Evolutionary conservation across 2,329 filamentous ascomycete genomes (phyloP).

Genomic region (Colletotrichum abscissum): DNA sequence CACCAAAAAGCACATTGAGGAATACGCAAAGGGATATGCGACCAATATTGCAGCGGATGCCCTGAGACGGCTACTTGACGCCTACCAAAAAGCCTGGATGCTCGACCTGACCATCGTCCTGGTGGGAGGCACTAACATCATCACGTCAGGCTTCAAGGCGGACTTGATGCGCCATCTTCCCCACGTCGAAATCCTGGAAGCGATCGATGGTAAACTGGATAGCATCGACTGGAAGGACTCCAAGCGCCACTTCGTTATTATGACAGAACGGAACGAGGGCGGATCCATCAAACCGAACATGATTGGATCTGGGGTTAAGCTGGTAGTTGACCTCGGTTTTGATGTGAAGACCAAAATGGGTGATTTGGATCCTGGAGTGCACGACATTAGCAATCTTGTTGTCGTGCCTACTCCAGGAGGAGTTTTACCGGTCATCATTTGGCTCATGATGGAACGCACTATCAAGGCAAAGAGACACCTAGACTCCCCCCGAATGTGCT

Average conservation of each 20-base stretch:
- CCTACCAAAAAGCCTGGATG: background rate
- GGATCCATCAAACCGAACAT: background rate
- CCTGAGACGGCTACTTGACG: background rate
- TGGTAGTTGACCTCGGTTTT: background rate
- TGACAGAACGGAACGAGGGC: background rate
- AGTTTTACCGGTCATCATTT: background rate
- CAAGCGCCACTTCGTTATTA: background rate
- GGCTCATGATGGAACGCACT: background rate
- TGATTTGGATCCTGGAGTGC: background rate
- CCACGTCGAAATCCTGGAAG: background rate
- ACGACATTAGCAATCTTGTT: background rate
- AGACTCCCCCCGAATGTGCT: background rate
- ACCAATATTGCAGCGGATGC: constrained; percentile 14
- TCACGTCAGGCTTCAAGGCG: background rate
- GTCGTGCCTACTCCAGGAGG: background rate
- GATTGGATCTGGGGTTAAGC: background rate
- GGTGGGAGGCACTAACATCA: background rate
- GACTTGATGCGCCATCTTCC: background rate
- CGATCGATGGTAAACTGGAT: background rate
- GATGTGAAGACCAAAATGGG: background rate
- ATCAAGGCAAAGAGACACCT: background rate
- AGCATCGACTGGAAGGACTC: background rate
- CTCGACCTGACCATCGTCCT: background rate
- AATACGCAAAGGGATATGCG: background rate
- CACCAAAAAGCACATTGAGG: constrained; percentile 4